Base-by-base conservation (phyloP, 2,329 filamentous ascomycete species). In the Dactylellina parvicollis region DNA sequence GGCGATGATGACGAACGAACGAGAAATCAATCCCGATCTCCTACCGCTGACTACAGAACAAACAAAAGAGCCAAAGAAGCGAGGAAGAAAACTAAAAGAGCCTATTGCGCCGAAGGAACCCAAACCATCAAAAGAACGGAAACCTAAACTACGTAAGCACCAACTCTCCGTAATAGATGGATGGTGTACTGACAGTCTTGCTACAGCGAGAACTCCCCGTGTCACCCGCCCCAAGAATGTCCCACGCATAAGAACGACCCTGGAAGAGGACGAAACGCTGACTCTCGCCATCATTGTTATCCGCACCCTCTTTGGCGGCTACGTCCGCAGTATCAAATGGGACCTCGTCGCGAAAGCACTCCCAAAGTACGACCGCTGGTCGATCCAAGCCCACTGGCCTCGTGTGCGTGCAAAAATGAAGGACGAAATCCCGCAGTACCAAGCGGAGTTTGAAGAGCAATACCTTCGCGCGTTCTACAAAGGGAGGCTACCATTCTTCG, bases 291-390 rank as follows among this genome's bases (percentile, higher is more conserved):
- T 74, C 14, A 74, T 74, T 30, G 62, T 74, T 24, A 66, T 67
- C 4, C 70, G 70, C n/a, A 67, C 70, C 2, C 38, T 74, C 3
- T 74, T 74, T 26, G 70, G 70, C 36, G 70, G 70, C 12, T 67
- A 66, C n/a, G 62, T 74, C 16, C 61, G 70, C 32, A 74, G 55
- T 20, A 66, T 74, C 49, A 66, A 67, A 44, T 74, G 70, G 70
- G 67, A 72, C 46, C 59, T 72, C 36, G 67, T 72, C 10, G 34
- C 67, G 9, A 72, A 54, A 10, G 67, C 67, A 18, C 54, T 72
- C 18, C 59, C 67, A n/a, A 40, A 50, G 12, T 72, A 72, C 36
- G 67, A 72, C 47, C 44, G 67, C 20, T 72, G 59, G 59, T 59
- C 67, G 1, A 59, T 72, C 22, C 67, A 72, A 49, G 5, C 59